phyloP scores from a whole-genome alignment of 2,329 filamentous ascomycete genomes.

The Aspergillus nomiae region DNA sequence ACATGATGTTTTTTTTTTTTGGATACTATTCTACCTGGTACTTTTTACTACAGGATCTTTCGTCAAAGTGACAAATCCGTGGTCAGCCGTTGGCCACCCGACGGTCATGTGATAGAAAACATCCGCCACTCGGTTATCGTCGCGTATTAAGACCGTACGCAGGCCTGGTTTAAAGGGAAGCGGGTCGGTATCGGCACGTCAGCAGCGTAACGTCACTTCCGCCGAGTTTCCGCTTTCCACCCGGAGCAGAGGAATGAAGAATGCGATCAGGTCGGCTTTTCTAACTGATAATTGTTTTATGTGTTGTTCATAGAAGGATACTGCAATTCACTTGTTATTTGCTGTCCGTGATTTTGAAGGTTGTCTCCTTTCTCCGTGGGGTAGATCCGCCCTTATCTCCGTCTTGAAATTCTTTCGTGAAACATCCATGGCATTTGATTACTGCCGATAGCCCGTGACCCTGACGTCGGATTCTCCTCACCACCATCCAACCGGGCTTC shows the following conservation, averaged over 20 bases:
- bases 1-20: not conserved
- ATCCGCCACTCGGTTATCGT: slow-evolving; percentile 22
- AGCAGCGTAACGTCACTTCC: slow-evolving; percentile 22
- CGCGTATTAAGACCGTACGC: slow-evolving; percentile 24
- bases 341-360: not conserved
- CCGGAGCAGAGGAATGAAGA: slow-evolving; percentile 12
- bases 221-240: slow-evolving; percentile 17
- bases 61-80: slow-evolving; percentile 9
- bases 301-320: slow-evolving; percentile 4
- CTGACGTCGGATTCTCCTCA: slow-evolving; percentile 15
- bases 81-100: slow-evolving; percentile 13
- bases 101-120: not conserved
- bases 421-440: slow-evolving; percentile 25
- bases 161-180: slow-evolving; percentile 9
- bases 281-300: slow-evolving; percentile 6
- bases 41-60: not conserved
- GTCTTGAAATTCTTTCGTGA: slow-evolving; percentile 1
- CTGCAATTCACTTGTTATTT: not conserved
- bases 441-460: slow-evolving; percentile 33
- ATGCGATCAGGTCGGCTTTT: slow-evolving; percentile 16
- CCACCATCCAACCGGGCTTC: slow-evolving; percentile 16
- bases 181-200: slow-evolving; percentile 39
- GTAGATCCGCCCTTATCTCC: slow-evolving; percentile 2
- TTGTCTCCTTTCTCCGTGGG: not conserved
- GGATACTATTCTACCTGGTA: not conserved